Evolutionary conservation across 192 early-diverging fungal genomes (phyloP), one percentile per base, ranked within the genome.

Genomic region (Allomyces macrogynus): DNA sequence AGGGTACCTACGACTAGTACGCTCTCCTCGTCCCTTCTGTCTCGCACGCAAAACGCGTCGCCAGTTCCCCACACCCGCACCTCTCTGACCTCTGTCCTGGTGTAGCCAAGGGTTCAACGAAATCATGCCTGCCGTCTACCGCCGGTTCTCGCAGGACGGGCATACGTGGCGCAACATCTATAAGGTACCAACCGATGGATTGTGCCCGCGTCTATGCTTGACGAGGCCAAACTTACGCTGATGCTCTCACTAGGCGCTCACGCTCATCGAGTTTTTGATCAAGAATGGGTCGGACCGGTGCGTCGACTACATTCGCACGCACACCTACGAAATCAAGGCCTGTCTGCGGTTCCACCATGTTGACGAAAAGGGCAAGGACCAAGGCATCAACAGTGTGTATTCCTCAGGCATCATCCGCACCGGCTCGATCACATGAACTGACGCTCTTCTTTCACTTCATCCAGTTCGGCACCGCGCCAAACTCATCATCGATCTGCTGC

Each of bases 261-360:
- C 89, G 64, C 81, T 98, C 23, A 74, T 98, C 23, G 95, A 98
- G 71, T 98, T 92, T 68, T 74, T 98, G 44, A 80, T 94, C 61
- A 96, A 93, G 71, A 93, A 95, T 73, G 95, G 95, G 27, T 86
- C 88, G 9, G 92, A 94, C 70, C 81, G 88, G 27, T 90, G 95
- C 20, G 85, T 98, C 24, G 92, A 95, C 69, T 84, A 89, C 64
- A 86, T 88, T 64, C 79, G 86, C 14, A 76, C 85, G 23, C 90
- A 90, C 65, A 81, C 93, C 40, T 87, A 91, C n/a, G 87, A 86
- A 32, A 78, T 98, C 67, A 95, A 91, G 68, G 85, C 86, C 57
- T 77, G 93, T 63, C 79, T 84, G 64, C 93, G 81, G 77, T 98
- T 92, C 68, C 83, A 91, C 63, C 90, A 84, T 65, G 78, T 92